Base-by-base conservation (phyloP, 192 early-diverging fungal genomes). In the Coemansia sp. region DNA sequence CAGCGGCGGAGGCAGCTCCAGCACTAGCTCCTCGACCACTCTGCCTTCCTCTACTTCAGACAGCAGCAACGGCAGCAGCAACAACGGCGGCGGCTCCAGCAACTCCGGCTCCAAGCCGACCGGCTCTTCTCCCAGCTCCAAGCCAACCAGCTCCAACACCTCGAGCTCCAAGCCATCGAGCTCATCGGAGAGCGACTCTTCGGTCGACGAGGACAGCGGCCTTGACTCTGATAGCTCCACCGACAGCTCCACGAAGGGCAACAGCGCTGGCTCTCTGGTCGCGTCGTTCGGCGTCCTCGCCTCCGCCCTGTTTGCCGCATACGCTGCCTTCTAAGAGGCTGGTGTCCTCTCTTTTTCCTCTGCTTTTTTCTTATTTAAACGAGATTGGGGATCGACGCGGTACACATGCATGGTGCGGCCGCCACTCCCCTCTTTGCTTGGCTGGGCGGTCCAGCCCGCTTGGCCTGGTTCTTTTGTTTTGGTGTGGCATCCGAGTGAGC, bases 301-400 rank as follows among this genome's bases (percentile, higher is more conserved):
- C 27, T 52, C 75, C 21, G 70, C 70, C 10, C 69, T 78, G 53
- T 36, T 71, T 33, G 70, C 62, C n/a, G 50, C 65, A 14, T 58
- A 53, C 52, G 37, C 52, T 7, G 63, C 43, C 43, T 64, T 71
- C 74, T 77, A 61, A 64, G 50, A 29, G 29, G 8, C 14, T 62
- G 26, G 42, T 22, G 44, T 27, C 12, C 39, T 41, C 22, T 48
- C 38, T 4, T 46, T 37, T 52, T 36, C 26, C 35, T 42, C 21
- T 63, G 22, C 43, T 29, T 50, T 15, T 36, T 58, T 19, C 14
- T 1, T 58, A 8, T 4, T 2, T 32, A 32, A 32, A 32, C 29
- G 3, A 2, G 29, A 48, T 29, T 3, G 11, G 44, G 26, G 44
- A 48, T 48, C 44, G 44, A 29, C 44, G 12, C 26, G 10, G 26